Evolutionary conservation across 2,329 filamentous ascomycete genomes (phyloP), one percentile per base, ranked within the genome.

Genomic region (Geosmithia putterillii): DNA sequence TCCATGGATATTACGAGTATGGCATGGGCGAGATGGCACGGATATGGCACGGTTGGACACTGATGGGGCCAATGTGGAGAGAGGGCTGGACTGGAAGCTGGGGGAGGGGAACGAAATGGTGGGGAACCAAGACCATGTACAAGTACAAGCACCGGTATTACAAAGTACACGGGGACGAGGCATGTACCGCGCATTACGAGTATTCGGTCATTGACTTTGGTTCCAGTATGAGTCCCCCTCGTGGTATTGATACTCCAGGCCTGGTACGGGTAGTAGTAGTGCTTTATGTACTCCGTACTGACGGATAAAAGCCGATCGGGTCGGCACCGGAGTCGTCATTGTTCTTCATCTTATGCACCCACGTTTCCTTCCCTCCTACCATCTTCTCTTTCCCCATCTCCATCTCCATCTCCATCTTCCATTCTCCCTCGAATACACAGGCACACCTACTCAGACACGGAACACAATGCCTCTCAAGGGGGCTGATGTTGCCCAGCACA

Each of bases 401-500:
- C 10, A 9, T 7, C 3, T 14, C 10, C 28, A 32, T 32, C 15
- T 32, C 28, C 10, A 32, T 32, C 5, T 32, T n/a, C n/a, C n/a
- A n/a, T n/a, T n/a, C n/a, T n/a, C n/a, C 5, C 28, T 7, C 10
- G 28, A 6, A 32, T 12, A 32, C 28, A 32, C 28, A 12, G 7
- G 23, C 23, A 10, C 23, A 25, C 23, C 10, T 12, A 32, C 28
- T 32, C 23, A 25, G 7, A 12, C 10, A 12, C 17, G 15, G 15
- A n/a, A 19, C 17, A 39, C 17, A 19, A 39, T 39, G 37, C 18
- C 19, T 43, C 58, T 76, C 44, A 72, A 66, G 15, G 74, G 74
- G 38, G 63, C 58, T 42, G 71, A 77, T 43, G 66, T 77, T 45
- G 70, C 71, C 19, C 66, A 87, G 67, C 90, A 96, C 70, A 83